Percentiles rank a stretch among this genome's conserved stretches.
These are phyloP conservation scores for Penicillium diatomitis DNA, from an alignment of 495 filamentous ascomycete species.

Conservation along the genomic window DNA sequence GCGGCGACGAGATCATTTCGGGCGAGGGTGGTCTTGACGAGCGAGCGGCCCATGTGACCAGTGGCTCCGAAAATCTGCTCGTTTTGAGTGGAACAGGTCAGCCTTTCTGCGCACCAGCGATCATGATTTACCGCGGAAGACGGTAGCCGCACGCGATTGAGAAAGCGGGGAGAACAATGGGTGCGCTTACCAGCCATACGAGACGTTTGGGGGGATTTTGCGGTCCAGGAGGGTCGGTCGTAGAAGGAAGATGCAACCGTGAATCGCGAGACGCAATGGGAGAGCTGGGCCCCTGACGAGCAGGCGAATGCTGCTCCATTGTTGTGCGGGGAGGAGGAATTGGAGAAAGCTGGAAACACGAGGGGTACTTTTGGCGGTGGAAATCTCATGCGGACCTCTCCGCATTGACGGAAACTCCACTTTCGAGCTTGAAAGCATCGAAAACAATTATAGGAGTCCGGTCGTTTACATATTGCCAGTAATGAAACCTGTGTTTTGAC, in stretches of 20 bases:
- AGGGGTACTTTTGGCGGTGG: too few relatives aligned
- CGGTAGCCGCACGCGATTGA: not conserved
- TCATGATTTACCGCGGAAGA: not conserved
- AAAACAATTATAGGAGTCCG: too few relatives aligned
- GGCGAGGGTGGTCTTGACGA: conserved; percentile 71
- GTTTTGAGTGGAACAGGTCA: not conserved
- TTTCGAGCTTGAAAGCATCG: too few relatives aligned
- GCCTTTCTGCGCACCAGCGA: too few relatives aligned
- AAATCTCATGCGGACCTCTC: too few relatives aligned
- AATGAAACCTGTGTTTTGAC: too few relatives aligned
- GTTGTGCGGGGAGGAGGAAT: too few relatives aligned
- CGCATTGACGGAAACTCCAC: too few relatives aligned
- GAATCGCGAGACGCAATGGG: conserved; percentile 26
- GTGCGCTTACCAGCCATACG: conserved; percentile 66
- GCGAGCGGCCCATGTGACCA: conserved; percentile 88
- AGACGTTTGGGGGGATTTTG: conserved; percentile 62
- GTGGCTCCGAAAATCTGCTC: conserved; percentile 82
- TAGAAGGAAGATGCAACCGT: conserved; percentile 56
- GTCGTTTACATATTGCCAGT: too few relatives aligned
- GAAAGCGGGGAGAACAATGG: not conserved
- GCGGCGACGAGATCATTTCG: conserved; percentile 82
- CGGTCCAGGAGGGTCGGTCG: conserved; percentile 70
- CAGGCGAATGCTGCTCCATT: conserved; percentile 31
- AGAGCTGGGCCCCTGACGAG: conserved; percentile 16
- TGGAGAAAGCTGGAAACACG: too few relatives aligned